A percentile compares a stretch with the other conserved stretches of the same genome.
These are phyloP conservation scores for Fusarium clavum DNA, from an alignment of 2,329 filamentous ascomycete genomes.

Conservation along the genomic window DNA sequence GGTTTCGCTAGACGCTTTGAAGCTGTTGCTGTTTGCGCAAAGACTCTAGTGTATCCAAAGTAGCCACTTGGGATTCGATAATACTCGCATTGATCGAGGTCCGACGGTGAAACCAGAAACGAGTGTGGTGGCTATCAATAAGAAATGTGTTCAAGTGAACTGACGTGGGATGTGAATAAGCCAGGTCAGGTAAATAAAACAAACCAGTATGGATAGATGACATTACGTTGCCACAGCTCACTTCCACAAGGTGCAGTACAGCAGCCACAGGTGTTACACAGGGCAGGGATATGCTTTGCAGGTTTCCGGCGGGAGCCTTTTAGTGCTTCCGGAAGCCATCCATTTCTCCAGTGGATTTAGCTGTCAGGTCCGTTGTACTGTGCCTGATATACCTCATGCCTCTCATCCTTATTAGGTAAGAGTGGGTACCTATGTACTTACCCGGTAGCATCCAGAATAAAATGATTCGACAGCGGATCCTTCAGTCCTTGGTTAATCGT, in stretches of 20 bases:
- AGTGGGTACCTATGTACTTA: not conserved
- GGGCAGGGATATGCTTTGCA: conserved; percentile 2
- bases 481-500: not conserved
- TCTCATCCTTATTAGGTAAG: too few species aligned
- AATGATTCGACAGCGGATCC: not conserved
- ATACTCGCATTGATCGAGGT: conserved; percentile 14
- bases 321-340: not conserved
- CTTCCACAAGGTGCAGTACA: conserved; percentile 4
- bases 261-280: not conserved
- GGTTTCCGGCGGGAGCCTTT: not conserved
- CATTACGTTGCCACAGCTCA: conserved; percentile 44
- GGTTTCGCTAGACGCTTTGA: conserved; percentile 31
- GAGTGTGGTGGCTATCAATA: conserved; percentile 24
- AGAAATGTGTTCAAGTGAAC: conserved; percentile 27
- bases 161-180: conserved; percentile 9
- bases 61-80: conserved; percentile 6
- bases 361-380: not conserved
- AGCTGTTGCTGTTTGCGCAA: conserved; percentile 28
- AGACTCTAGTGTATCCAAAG: conserved; percentile 24
- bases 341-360: not conserved
- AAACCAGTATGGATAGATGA: conserved; percentile 25
- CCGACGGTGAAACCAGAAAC: conserved; percentile 15
- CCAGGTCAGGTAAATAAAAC: conserved; percentile 29
- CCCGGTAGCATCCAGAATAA: not conserved
- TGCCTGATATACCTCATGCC: not conserved